Evolutionary conservation across 169 alveolate species (phyloP).

Genomic region (Eimeria necatrix): DNA sequence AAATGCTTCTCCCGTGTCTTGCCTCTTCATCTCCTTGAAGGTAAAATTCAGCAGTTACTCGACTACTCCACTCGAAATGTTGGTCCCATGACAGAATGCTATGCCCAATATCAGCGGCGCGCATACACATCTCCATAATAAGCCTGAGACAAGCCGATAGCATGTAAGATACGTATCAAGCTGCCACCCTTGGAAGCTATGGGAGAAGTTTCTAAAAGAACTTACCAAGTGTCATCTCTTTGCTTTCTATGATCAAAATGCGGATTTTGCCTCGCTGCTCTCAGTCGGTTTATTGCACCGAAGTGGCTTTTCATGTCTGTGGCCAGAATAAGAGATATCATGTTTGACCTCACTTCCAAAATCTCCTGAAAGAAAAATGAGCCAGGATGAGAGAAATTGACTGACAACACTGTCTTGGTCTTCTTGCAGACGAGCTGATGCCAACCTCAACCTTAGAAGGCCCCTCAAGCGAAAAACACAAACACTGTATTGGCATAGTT

Average conservation of each 20-base stretch:
- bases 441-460: no score
- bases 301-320: slow-evolving; percentile 96
- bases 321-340: slow-evolving; percentile 93
- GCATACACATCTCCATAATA: slow-evolving; percentile 86
- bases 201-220: not conserved
- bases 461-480: no score
- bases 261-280: slow-evolving; percentile 83
- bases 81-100: slow-evolving; percentile 85
- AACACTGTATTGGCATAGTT: no score
- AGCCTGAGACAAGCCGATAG: slow-evolving; percentile 51
- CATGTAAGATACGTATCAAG: not conserved
- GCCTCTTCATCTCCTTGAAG: slow-evolving; percentile 91
- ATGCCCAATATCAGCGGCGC: slow-evolving; percentile 91
- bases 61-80: slow-evolving; percentile 87
- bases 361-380: not conserved
- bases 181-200: not conserved
- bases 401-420: no score
- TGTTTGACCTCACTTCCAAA: not conserved
- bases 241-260: slow-evolving; percentile 8
- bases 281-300: slow-evolving; percentile 90
- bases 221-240: slow-evolving; percentile 61
- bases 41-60: slow-evolving; percentile 88
- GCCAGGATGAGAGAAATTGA: no score
- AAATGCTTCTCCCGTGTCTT: slow-evolving; percentile 86
- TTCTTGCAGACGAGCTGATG: no score